Conservation (phyloP, 1,139 yeast genomes). For the Hyphopichia khmerensis region DNA sequence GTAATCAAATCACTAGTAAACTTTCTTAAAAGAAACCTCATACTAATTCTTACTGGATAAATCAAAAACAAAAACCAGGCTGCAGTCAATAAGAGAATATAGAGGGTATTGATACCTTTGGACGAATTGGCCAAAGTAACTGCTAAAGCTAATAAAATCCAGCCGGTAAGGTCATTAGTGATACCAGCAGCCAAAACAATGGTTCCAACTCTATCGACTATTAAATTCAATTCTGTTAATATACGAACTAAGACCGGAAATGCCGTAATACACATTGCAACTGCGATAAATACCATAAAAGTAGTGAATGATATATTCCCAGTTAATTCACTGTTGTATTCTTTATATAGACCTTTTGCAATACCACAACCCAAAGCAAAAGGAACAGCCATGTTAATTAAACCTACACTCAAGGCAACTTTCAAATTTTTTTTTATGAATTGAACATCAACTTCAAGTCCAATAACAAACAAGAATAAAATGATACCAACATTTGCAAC, state of each 20-base stretch:
- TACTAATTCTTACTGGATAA: constrained; percentile 53
- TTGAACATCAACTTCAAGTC: constrained; percentile 70
- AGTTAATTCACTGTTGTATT: constrained; percentile 36
- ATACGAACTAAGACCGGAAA: constrained; percentile 82
- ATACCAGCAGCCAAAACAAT: constrained; percentile 81
- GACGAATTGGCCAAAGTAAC: constrained; percentile 74
- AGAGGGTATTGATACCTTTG: constrained; percentile 65
- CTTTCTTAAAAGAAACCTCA: constrained; percentile 41
- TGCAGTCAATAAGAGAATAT: constrained; percentile 59
- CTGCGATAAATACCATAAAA: constrained; percentile 74
- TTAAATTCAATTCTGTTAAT: constrained; percentile 65
- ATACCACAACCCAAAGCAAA: constrained; percentile 76
- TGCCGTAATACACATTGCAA: constrained; percentile 80
- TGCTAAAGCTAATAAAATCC: constrained; percentile 74
- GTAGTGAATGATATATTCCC: constrained; percentile 59
- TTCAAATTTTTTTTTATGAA: constrained; percentile 59
- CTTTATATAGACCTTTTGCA: constrained; percentile 62
- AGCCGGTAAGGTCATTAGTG: constrained; percentile 75
- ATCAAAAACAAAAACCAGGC: constrained; percentile 66
- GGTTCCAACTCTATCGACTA: constrained; percentile 74
- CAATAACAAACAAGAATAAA: constrained; percentile 70
- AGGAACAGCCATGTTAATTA: constrained; percentile 70
- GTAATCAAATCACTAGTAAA: constrained; percentile 51
- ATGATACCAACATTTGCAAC: constrained; percentile 75
- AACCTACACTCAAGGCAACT: constrained; percentile 66